These are phyloP conservation scores for Aspergillus aculeatinus DNA, from an alignment of 2,329 filamentous ascomycete genomes.

Conservation along the genomic window DNA sequence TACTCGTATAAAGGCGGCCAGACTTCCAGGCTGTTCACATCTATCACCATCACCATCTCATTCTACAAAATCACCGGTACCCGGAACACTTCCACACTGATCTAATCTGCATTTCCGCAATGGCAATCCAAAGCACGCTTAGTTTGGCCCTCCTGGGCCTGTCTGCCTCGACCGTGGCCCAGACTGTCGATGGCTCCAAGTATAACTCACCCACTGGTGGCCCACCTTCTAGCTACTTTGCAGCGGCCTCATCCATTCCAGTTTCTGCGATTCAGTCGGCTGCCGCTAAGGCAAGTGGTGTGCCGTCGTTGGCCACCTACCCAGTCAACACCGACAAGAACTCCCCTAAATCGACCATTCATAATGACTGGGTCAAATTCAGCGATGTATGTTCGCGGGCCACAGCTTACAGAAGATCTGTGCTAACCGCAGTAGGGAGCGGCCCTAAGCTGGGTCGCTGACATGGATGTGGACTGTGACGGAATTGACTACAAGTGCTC, in stretches of 20 bases:
- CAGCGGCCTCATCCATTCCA: slow-evolving; percentile 25
- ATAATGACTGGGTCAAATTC: slow-evolving; percentile 29
- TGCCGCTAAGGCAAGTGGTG: slow-evolving; percentile 22
- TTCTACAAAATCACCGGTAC: background rate
- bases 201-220: slow-evolving; percentile 25
- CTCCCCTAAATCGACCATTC: slow-evolving; percentile 26
- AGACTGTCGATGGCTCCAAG: slow-evolving; percentile 22
- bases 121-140: background rate
- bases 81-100: no score
- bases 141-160: background rate
- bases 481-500: slow-evolving; percentile 29
- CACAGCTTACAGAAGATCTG: no score
- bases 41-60: background rate
- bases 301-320: slow-evolving; percentile 27
- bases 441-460: slow-evolving; percentile 29
- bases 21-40: background rate
- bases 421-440: slow-evolving; percentile 22
- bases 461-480: slow-evolving; percentile 38
- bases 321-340: slow-evolving; percentile 20
- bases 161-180: background rate
- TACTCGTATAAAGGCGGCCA: background rate
- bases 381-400: slow-evolving; percentile 16
- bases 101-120: background rate
- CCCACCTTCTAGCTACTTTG: slow-evolving; percentile 27
- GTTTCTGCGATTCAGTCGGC: slow-evolving; percentile 27